Evolutionary conservation across 805 yeast species (phyloP), one percentile per base, ranked within the genome.

Genomic region (Ogataea pignaliae): DNA sequence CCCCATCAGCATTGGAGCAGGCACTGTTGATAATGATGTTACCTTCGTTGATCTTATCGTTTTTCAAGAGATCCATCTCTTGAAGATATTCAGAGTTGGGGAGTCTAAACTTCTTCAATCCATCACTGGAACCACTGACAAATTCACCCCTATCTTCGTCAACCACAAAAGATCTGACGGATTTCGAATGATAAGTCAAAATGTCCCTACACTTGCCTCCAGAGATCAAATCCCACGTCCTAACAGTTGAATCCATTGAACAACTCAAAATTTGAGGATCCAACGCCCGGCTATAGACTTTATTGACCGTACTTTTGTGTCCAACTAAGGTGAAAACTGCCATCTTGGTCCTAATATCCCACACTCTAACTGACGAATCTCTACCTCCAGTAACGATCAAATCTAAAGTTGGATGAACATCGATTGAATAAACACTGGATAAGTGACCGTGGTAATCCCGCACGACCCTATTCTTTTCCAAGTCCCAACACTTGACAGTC

Each of bases 381-480:
- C 96, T 69, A 16, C 97, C 95, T 5, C 89, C 99, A 3, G 95
- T 85, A 9, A 85, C 87, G 12, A 89, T 64, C 8, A 91, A 66
- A 54, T 90, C 95, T 21, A 90, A 65, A 3, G 88, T 87, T 0
- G 98, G 98, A 60, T 91, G 98, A 13, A 89, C 60, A 45, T 82
- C 91, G 36, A 90, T 71, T 0, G 95, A 73, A 57, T 88, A 88
- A 2, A 93, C 87, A 3, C 96, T 95, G 29, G 95, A 87, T 21
- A 88, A 71, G 66, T 93, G 99, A 3, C 99, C 99, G 65, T 90
- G 95, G 63, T 88, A 93, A 55, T 89, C 88, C 44, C 97, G 70
- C 3, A 89, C 77, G 2, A 87, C 79, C 53, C 79, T 79, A 55
- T 90, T 88, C 56, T 81, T 78, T 62, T 91, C 98, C 53, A 93